phyloP scores from a whole-genome alignment of 371 early-diverging fungal species.

The Circinella minor region DNA sequence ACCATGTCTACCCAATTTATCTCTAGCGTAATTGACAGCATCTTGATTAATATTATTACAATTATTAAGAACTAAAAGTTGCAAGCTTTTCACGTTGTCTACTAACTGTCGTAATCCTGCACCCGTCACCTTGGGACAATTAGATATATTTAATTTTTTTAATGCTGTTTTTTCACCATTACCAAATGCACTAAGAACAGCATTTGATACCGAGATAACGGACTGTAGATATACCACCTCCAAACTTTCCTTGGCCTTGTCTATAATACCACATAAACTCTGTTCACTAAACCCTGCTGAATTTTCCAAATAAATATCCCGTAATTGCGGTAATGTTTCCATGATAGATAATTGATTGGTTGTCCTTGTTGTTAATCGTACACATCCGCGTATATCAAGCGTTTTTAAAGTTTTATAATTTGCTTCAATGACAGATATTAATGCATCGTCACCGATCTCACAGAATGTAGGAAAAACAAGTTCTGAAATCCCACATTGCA shows the following conservation, averaged over 20 bases:
- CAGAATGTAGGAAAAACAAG: constrained; percentile 11
- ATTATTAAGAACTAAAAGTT: constrained; percentile 23
- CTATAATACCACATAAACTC: constrained; percentile 9
- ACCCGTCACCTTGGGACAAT: constrained; percentile 34
- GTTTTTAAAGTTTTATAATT: constrained; percentile 1
- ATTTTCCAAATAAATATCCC: constrained; percentile 2
- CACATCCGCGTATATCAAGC: constrained; percentile 14
- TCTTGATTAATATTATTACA: constrained; percentile 31
- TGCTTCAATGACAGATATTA: constrained; percentile 7
- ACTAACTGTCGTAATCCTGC: constrained; percentile 29
- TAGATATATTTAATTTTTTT: constrained; percentile 27
- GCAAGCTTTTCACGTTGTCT: constrained; percentile 15
- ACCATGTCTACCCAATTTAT: constrained; percentile 27
- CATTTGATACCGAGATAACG: constrained; percentile 23
- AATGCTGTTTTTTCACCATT: constrained; percentile 7
- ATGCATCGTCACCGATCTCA: constrained; percentile 5
- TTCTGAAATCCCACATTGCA: constrained; percentile 4
- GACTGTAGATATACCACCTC: constrained; percentile 5
- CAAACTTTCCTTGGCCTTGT: constrained; percentile 4
- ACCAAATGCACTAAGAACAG: constrained; percentile 18
- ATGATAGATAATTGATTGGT: background rate
- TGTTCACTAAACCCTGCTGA: constrained; percentile 6
- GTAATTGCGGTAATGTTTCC: constrained; percentile 6
- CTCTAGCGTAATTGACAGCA: constrained; percentile 29
- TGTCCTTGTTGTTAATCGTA: background rate